Base-by-base conservation (phyloP, 2,329 filamentous ascomycete genomes). In the Capronia americana region DNA sequence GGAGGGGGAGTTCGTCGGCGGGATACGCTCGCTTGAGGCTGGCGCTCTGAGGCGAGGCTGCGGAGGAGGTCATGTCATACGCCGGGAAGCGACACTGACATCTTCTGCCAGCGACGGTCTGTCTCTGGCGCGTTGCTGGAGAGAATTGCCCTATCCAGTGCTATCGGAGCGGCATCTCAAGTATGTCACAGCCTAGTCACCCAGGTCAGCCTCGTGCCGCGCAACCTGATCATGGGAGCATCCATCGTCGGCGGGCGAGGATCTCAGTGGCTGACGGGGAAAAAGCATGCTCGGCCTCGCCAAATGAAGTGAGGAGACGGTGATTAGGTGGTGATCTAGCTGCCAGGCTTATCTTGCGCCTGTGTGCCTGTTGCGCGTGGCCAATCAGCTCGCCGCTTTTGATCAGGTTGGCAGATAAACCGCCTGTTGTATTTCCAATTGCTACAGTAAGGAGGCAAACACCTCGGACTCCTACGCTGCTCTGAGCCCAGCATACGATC, bases 11-110 rank as follows among this genome's bases (percentile, higher is more conserved):
- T 64, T 72, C 71, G 50, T 73, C 70, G 38, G 68, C 59, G 51
- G 64, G 66, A 69, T 72, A 73, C 44, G 72, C 67, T 64, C 72
- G 70, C 66, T 74, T 74, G 50, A 63, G 61, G 60, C 72, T 65
- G 61, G 66, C 70, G 66, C 66, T 69, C 57, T 67, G 69, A 50
- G 71, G 70, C 63, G 67, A 66, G 46, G 71, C 58, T 51, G 63
- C 61, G 55, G 63, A 69, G 28, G 70, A 68, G 67, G 67, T 68
- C 69, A 71, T 71, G 65, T 71, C 69, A 71, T 70, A 60, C 56
- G 67, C 57, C 63, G 53, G 60, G 64, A 26, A 48, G 30, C 53
- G 51, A 63, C 63, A 69, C 67, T 67, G 67, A 65, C 67, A 69
- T 69, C 61, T 68, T 69, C 64, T 67, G 67, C 67, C 64, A 65